Base-by-base conservation (phyloP, 176 grass and related monocot genomes). In the Melocanna baccifera region DNA sequence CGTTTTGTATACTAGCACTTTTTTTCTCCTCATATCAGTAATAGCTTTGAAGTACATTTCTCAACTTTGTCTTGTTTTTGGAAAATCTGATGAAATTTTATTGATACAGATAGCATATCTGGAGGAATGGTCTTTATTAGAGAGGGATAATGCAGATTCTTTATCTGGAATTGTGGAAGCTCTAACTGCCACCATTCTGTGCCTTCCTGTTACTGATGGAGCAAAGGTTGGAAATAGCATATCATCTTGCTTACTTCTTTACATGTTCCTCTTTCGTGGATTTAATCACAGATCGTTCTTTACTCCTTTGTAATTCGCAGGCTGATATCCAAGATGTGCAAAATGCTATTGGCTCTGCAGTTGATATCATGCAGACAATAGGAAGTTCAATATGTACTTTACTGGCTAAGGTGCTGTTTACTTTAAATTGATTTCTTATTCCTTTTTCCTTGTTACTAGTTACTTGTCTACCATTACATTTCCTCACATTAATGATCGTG, bases 71-170 rank as follows among this genome's bases (percentile, higher is more conserved):
- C 37, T 43, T 79, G 62, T 88, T 75, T 30, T 14, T 63, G 12
- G 30, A 76, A 34, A 71, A 45, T 81, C 53, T 79, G n/a, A 86
- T 25, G 2, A n/a, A 83, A 79, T 34, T 88, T 37, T 9, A n/a
- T 87, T 66, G 41, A 89, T 70, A 73, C 78, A 99, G 96, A 96
- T 95, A 80, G 41, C 70, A n/a, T 92, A 92, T 96, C 87, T 99
- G 62, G 93, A 94, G 77, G 93, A 91, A 63, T 99, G 93, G 96
- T 87, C 86, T 75, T 78, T 90, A 46, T 70, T 99, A 68, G 93
- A 99, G 45, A 87, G 67, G 77, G 93, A 99, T 1, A 83, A 92
- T 40, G 65, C 73, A 56, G 89, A 81, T 89, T 89, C 81, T 69
- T 90, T 99, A 83, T 89, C 86, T 82, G 93, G 87, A 74, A 82